Evolutionary conservation across 1,139 yeast genomes (phyloP), one percentile per base, ranked within the genome.

Genomic region (Sporopachydermia cereana): DNA sequence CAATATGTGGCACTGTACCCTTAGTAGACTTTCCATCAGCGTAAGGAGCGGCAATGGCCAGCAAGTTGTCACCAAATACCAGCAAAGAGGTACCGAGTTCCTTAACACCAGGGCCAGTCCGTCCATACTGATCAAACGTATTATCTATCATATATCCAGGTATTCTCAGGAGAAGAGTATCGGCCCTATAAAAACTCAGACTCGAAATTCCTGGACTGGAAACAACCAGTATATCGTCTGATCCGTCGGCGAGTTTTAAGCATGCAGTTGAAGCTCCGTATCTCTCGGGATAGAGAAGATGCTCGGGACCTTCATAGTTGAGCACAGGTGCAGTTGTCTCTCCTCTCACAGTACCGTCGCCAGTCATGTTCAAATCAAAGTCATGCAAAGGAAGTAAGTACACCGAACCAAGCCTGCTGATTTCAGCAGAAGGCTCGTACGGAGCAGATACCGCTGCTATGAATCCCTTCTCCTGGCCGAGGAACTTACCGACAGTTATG

Each of bases 391-490:
- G 69, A 2, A 72, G 51, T 4, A 72, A 52, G 47, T 71, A 71
- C 0, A 70, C 63, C 0, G 73, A 59, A 0, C 76, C 77, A 14
- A 46, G 46, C n/a, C 44, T 42, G 9, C 48, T 46, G 9, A 41
- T 41, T 2, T 46, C 20, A 7, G 47, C 45, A 0, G 43, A 39
- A 3, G 62, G 65, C 47, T 74, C 79, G 47, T 57, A 63, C 2
- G 74, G 74, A 0, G 80, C 69, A 1, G 76, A 68, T 3, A 76
- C 62, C 0, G 77, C 79, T 5, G 74, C 43, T 20, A 71, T 64
- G 0, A 58, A 54, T 12, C 22, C 22, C 14, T 44, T 49, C 18
- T 58, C 58, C 7, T 53, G 54, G 3, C 63, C 59, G 12, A 65
- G 50, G 48, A 68, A 70, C 4, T 61, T 54, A 0, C 77, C 76